Evolutionary conservation across 257 asterid genomes (phyloP), one percentile per base, ranked within the genome.

Genomic region (Capsicum rhomboideum): DNA sequence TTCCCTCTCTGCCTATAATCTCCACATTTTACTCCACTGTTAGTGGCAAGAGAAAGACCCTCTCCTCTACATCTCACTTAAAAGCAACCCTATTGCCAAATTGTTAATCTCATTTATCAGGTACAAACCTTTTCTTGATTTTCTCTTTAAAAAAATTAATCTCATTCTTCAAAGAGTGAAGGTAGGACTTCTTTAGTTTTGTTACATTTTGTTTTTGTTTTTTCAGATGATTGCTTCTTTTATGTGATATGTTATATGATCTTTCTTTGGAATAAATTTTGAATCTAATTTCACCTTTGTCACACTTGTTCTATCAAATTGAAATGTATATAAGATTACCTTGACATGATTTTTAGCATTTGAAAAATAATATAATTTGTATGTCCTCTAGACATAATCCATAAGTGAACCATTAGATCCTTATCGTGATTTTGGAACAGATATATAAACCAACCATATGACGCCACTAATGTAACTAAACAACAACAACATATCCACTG

Each of bases 1-100:
- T 80, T 69, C 40, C 81, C 88, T 82, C 88, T 42, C 18, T 82
- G 14, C 88, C 88, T 82, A 31, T 55, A 56, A 6, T 68, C 23
- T 31, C 79, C 78, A 28, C 54, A 42, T 79, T 69, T 59, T 52
- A 72, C 72, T 83, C 84, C 82, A 12, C 86, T 49, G 46, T 23
- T 34, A 84, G n/a, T 50, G 40, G 63, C 56, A 61, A 31, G 46
- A 74, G 50, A 40, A 58, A n/a, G 37, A 72, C 79, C 75, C 80
- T 63, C 21, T 82, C 18, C 71, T 64, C 59, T 17, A 37, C 18
- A 74, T 13, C 84, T 78, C 37, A 49, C 72, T 64, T 63, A 84
- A 46, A 49, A 54, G 67, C 81, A 50, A 63, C 74, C 83, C 18
- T 8, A 79, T 52, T 34, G 23, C 54, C 79, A 11, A 42, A 34